A percentile compares a stretch with the other conserved stretches of the same genome.
These are phyloP conservation scores for Drechslera avenae DNA, from an alignment of 2,329 filamentous ascomycete genomes.

Conservation along the genomic window DNA sequence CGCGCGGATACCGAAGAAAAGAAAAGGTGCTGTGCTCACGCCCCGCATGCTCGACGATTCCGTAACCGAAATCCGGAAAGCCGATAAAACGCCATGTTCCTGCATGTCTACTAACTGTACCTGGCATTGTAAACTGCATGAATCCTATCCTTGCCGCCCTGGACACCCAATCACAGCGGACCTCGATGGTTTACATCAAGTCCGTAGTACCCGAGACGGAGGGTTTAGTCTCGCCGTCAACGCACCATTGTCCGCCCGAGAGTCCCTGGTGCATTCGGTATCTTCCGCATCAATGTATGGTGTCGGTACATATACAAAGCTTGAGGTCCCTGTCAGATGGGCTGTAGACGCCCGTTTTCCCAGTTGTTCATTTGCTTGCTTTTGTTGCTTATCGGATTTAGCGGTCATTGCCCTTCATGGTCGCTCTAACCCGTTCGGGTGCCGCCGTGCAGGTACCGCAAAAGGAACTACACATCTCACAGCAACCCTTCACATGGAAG, in stretches of 20 bases:
- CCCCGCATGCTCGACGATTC: not conserved
- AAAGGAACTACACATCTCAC: slow-evolving; percentile 24
- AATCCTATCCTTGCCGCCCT: slow-evolving; percentile 5
- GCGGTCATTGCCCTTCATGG: slow-evolving; percentile 7
- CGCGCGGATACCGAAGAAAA: too few relatives aligned
- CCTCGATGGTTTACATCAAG: not conserved
- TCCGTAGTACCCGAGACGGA: slow-evolving; percentile 4
- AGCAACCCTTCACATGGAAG: slow-evolving; percentile 36
- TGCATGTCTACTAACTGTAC: slow-evolving; percentile 14
- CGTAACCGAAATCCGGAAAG: not conserved
- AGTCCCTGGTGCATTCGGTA: slow-evolving; percentile 13
- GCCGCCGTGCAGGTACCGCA: not conserved
- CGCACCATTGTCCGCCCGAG: slow-evolving; percentile 4
- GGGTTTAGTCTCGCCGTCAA: slow-evolving; percentile 3
- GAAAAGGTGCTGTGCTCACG: too few relatives aligned
- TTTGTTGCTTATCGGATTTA: not conserved
- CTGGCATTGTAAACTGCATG: slow-evolving; percentile 21
- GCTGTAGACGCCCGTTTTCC: too few relatives aligned
- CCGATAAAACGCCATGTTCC: slow-evolving; percentile 12
- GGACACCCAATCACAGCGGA: slow-evolving; percentile 3
- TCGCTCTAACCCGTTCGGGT: not conserved
- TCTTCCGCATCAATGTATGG: slow-evolving; percentile 1
- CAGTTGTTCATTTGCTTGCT: not conserved
- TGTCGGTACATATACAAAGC: slow-evolving; percentile 11
- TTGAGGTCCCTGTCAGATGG: not conserved